These are phyloP conservation scores for Candida mattraensis DNA, from an alignment of 805 yeast genomes.

Conservation along the genomic window DNA sequence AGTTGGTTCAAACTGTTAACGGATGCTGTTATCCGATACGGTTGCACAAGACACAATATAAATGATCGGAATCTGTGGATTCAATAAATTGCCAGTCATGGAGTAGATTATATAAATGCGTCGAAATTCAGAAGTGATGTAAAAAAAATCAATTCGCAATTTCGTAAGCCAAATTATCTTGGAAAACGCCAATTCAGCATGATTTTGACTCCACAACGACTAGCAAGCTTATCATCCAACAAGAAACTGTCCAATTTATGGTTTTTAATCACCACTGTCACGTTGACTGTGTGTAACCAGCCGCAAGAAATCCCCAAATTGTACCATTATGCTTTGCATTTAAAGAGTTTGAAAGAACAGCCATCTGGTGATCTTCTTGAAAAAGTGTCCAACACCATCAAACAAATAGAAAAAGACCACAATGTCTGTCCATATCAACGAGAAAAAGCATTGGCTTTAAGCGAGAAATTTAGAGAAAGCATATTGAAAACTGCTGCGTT, in stretches of 20 bases:
- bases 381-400: slow-evolving; percentile 11
- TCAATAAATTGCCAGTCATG: no score
- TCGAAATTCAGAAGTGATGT: no score
- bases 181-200: slow-evolving; percentile 1
- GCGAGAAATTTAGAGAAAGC: slow-evolving; percentile 71
- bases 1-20: no score
- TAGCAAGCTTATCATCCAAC: slow-evolving; percentile 52
- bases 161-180: background rate
- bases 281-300: slow-evolving; percentile 76
- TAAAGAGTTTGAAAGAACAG: slow-evolving; percentile 15
- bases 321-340: slow-evolving; percentile 62
- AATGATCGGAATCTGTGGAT: no score
- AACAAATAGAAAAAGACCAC: slow-evolving; percentile 14
- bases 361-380: slow-evolving; percentile 19
- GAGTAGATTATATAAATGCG: no score
- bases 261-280: slow-evolving; percentile 79
- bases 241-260: slow-evolving; percentile 59
- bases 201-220: slow-evolving; percentile 53
- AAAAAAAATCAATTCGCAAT: no score
- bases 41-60: no score
- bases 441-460: slow-evolving; percentile 2
- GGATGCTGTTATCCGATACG: no score
- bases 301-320: slow-evolving; percentile 79
- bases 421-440: slow-evolving; percentile 18
- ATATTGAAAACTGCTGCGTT: slow-evolving; percentile 76